Base-by-base conservation (phyloP, 768 basidiomycete genomes). In the Clitopilus hobsonii region DNA sequence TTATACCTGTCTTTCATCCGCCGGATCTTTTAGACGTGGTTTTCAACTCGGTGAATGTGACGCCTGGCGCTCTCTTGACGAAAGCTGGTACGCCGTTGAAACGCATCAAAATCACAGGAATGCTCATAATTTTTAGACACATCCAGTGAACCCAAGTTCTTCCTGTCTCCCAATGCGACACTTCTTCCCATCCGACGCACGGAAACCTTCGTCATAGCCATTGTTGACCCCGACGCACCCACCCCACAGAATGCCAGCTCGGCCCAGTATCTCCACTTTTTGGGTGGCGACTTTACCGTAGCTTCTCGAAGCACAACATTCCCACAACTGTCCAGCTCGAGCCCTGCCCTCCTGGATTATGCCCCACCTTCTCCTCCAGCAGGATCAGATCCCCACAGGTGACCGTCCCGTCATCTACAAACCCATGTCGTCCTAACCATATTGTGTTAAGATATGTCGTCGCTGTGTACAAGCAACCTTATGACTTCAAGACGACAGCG, bases 361-460 rank as follows among this genome's bases (percentile, higher is more conserved):
- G 56, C 69, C 26, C 60, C 67, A 23, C 78, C 78, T 2, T 61
- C 66, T 13, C 78, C 77, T 13, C 72, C 74, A 0, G 61, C 63
- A 22, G 74, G 72, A 5, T 74, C 76, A 22, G 74, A 73, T 58
- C 71, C 75, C 8, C 78, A 81, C 56, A 66, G 77, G 77, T 77
- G 14, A 60, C 68, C 56, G 5, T 26, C 41, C 8, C 27, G 38
- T 38, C 29, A 7, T 57, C 48, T 62, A 69, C 51, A 20, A 38
- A 24, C 30, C 25, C 54, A 56, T 24, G 24, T n/a, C n/a, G n/a
- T 52, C 23, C 47, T 55, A 26, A 57, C 51, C 14, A 14, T 51
- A 10, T 29, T 25, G 30, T 7, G 55, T 64, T 27, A 41, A 73
- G 71, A 62, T 74, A 73, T 56, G 65, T 72, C 20, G 45, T 74